Evolutionary conservation across 2,329 filamentous ascomycete species (phyloP), one percentile per base, ranked within the genome.

Genomic region (Phoma herbarum): DNA sequence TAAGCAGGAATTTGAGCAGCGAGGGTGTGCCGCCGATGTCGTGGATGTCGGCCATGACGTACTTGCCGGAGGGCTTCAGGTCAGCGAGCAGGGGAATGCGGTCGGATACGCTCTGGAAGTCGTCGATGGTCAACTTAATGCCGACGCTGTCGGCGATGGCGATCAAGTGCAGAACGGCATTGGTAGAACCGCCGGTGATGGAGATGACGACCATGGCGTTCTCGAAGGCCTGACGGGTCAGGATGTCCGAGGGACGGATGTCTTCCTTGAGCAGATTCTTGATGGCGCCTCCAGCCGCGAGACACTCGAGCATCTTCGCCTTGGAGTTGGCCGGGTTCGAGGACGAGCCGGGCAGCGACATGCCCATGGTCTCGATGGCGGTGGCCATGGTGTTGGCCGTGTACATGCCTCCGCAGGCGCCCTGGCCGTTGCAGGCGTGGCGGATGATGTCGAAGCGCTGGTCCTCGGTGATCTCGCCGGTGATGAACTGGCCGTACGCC

Each of bases 311-410:
- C 79, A 90, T 88, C 80, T 97, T 97, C 45, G 92, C 88, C 0
- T 92, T 91, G 3, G 89, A 91, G 18, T 86, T 84, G 1, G 93
- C 93, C 1, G 92, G 92, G 52, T 88, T 95, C 1, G 90, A 93
- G 0, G 91, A 93, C 0, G 91, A 95, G 1, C 92, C 92, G 0
- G 93, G 92, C 7, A 96, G 83, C 0, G 88, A 88, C 28, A 96
- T 82, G 26, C 93, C 93, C 84, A 97, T 92, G 41, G 91, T 91
- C 67, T 97, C 92, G 64, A 96, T 92, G 14, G 91, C 91, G 0
- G 91, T 94, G 3, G 92, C 90, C 91, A 97, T 94, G 23, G 92
- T 96, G 79, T 96, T 96, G 64, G 93, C 93, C 1, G 93, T 97
- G 80, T 93, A 97, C 93, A 96, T 96, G 18, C 93, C 92, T 44